Evolutionary conservation across 345 rosid species (phyloP).

Genomic region (Nephelium lappaceum): DNA sequence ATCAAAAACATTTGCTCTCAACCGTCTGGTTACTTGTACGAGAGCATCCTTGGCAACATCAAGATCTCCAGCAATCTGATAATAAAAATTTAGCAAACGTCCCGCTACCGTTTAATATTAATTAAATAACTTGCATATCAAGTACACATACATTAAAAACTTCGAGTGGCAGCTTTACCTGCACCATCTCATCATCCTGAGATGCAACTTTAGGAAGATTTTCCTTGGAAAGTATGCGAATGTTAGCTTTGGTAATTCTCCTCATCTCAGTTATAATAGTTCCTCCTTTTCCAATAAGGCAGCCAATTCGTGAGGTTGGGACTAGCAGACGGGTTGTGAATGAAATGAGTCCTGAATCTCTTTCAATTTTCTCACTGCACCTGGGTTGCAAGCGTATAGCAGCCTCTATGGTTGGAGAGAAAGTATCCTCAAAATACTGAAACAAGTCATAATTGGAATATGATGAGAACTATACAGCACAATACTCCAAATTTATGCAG

Average conservation of each 20-base stretch:
- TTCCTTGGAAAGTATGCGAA: constrained; percentile 87
- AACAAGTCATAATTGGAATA: constrained; percentile 16
- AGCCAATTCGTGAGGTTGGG: constrained; percentile 91
- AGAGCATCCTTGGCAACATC: constrained; percentile 97
- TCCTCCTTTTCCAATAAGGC: constrained; percentile 97
- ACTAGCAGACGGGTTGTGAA: constrained; percentile 90
- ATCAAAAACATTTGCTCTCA: constrained; percentile 89
- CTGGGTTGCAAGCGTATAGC: constrained; percentile 86
- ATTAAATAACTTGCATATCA: background rate
- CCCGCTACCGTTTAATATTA: background rate
- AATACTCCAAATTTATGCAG: background rate
- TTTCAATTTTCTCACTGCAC: constrained; percentile 89
- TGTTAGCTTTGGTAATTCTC: constrained; percentile 84
- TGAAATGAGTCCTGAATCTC: constrained; percentile 93
- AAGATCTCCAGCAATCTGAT: constrained; percentile 91
- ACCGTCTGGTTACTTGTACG: constrained; percentile 68
- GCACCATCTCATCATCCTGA: constrained; percentile 96
- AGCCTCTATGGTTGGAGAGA: constrained; percentile 89
- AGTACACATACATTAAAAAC: constrained; percentile 4
- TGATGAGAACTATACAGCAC: constrained; percentile 7
- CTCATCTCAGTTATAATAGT: constrained; percentile 90
- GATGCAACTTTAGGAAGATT: constrained; percentile 87
- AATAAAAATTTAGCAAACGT: constrained; percentile 15
- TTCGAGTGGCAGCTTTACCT: constrained; percentile 48
- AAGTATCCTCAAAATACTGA: constrained; percentile 82